phyloP scores from a whole-genome alignment of 305 asterid genomes.

The Andrographis paniculata region DNA sequence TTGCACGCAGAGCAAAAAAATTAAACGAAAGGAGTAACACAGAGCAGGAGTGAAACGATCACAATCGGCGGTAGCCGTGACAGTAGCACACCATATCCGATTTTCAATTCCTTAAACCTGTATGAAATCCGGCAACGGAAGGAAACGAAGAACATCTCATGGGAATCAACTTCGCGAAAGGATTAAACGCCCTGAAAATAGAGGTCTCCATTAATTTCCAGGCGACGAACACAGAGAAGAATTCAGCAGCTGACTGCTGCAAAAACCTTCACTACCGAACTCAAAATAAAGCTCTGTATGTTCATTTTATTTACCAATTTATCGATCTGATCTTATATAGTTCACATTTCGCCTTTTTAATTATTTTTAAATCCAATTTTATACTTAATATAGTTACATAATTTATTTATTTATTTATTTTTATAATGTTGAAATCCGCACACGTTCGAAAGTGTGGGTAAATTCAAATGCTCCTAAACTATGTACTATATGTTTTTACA shows the following conservation, averaged over 20 bases:
- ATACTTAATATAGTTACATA: too few species aligned
- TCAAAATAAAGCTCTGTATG: background rate
- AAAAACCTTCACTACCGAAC: background rate
- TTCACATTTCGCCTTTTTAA: too few species aligned
- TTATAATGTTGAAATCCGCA: too few species aligned
- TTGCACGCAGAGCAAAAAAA: background rate
- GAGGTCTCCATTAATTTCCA: constrained; percentile 38
- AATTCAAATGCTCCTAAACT: too few species aligned
- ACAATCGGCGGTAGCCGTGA: constrained; percentile 9
- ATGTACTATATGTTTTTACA: too few species aligned
- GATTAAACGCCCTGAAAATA: constrained; percentile 47
- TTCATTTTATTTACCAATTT: too few species aligned
- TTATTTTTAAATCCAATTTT: too few species aligned
- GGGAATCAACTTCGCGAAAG: constrained; percentile 32
- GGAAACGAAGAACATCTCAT: constrained; percentile 35
- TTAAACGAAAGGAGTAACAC: background rate
- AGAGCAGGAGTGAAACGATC: background rate
- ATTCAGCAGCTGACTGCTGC: background rate
- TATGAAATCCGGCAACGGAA: constrained; percentile 23
- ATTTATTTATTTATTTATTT: too few species aligned
- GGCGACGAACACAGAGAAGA: background rate
- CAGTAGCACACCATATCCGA: too few species aligned
- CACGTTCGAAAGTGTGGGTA: too few species aligned
- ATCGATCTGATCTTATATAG: too few species aligned
- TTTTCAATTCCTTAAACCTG: constrained; percentile 25